Base-by-base conservation (phyloP, 306 rosid species). In the Medicago lupulina region DNA sequence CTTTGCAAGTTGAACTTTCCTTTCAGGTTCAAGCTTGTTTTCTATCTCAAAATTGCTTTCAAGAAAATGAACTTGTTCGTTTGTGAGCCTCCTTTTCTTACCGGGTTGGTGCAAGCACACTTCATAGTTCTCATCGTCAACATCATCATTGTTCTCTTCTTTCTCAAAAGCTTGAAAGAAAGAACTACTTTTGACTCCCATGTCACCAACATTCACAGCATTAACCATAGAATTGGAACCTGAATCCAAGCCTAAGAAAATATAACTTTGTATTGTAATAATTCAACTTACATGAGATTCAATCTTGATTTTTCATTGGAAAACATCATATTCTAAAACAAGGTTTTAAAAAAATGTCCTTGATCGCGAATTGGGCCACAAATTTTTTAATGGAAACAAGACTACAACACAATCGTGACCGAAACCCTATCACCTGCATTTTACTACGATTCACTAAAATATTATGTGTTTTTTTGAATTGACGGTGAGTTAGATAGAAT, bases 1-100 rank as follows among this genome's bases (percentile, higher is more conserved):
- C 51, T 89, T 86, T 0, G 97, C 97, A 40, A 95, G 97, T 65
- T 87, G 89, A 25, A 76, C 80, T 49, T 90, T 95, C 83, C 97
- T 89, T 47, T 95, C 97, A 10, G 96, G 98, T 76, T 92, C 97
- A 28, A 95, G 98, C 77, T 89, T 95, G 89, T 89, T 95, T 73
- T 88, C 97, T 12, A 71, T 23, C 84, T 90, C 90, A 54, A 95
- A 95, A 81, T 49, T 90, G 38, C 76, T 86, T 84, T 95, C 98
- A 34, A 95, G 93, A 44, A 83, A 84, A 82, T 82, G 87, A 76
- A 92, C 97, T 70, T 95, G 98, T 49, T 85, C 89, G 38, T 73
- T 73, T 11, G 88, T 47, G 25, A 95, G 97, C 79, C 98, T 79
- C 78, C 97, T 84, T 53, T 95, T 95, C 87, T 95, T 95, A 7